Evolutionary conservation across 208 protist genomes (phyloP).

Genomic region (Trypanosoma lewisi): DNA sequence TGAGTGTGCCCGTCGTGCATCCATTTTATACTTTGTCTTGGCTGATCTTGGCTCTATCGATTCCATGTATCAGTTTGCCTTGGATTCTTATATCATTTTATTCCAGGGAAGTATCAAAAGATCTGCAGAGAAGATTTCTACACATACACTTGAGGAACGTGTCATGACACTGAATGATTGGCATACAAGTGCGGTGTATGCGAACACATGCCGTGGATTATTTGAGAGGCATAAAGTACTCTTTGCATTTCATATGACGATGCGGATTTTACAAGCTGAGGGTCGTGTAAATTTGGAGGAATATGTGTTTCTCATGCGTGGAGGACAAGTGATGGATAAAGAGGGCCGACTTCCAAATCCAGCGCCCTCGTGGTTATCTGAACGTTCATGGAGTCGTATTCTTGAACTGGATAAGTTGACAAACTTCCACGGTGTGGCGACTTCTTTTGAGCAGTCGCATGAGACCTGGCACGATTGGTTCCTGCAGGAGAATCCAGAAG

Average conservation of each 20-base stretch:
- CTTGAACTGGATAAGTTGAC: constrained; percentile 96
- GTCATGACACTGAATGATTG: constrained; percentile 95
- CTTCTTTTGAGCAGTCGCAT: constrained; percentile 93
- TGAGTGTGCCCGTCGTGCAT: constrained; percentile 93
- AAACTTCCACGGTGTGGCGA: constrained; percentile 93
- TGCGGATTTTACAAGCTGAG: constrained; percentile 93
- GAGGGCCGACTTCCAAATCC: constrained; percentile 94
- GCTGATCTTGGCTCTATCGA: constrained; percentile 96
- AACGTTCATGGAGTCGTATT: constrained; percentile 97
- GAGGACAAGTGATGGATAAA: constrained; percentile 94
- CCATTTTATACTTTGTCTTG: constrained; percentile 98
- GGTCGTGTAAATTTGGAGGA: constrained; percentile 93
- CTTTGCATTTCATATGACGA: constrained; percentile 98
- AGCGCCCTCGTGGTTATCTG: constrained; percentile 94
- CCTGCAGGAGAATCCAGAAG: constrained; percentile 92
- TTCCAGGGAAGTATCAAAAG: constrained; percentile 96
- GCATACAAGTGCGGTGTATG: constrained; percentile 98
- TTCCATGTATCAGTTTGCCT: constrained; percentile 99
- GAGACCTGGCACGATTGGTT: constrained; percentile 97
- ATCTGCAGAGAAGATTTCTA: constrained; percentile 87
- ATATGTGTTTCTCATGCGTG: constrained; percentile 98
- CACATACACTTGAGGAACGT: constrained; percentile 88
- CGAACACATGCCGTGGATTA: constrained; percentile 96
- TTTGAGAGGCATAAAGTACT: constrained; percentile 99
- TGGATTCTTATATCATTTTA: constrained; percentile 97